These are phyloP conservation scores for Jacaranda copaia DNA, from an alignment of 257 asterid species.

Conservation along the genomic window DNA sequence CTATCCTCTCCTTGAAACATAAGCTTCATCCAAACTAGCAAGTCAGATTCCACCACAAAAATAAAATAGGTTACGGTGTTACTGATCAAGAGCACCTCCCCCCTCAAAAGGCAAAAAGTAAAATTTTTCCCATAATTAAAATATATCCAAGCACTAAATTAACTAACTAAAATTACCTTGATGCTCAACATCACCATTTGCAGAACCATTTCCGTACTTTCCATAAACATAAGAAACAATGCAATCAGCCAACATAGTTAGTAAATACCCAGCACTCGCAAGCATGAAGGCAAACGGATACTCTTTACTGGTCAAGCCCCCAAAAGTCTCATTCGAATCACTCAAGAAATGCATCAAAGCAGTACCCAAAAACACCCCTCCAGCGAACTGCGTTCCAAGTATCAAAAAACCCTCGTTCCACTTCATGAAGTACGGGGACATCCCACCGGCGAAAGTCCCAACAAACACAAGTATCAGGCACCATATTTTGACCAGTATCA, in stretches of 20 bases:
- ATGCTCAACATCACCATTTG: conserved; percentile 31
- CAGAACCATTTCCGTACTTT: conserved; percentile 37
- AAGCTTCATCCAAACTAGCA: conserved; percentile 32
- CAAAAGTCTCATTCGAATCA: conserved; percentile 82
- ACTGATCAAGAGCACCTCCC: not conserved
- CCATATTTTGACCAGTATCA: conserved; percentile 80
- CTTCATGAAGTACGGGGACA: conserved; percentile 82
- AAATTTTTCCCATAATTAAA: not conserved
- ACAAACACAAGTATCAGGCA: conserved; percentile 75
- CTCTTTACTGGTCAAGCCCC: conserved; percentile 60
- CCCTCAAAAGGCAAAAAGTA: not conserved
- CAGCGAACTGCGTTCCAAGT: conserved; percentile 89
- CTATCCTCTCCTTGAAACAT: conserved; percentile 30
- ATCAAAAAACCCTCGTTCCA: conserved; percentile 88
- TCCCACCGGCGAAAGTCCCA: conserved; percentile 80
- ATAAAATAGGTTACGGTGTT: not conserved
- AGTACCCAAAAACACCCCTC: conserved; percentile 89
- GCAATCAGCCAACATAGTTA: conserved; percentile 86
- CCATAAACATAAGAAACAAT: conserved; percentile 62
- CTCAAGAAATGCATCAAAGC: conserved; percentile 93
- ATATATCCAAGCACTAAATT: not conserved
- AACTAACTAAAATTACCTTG: no score
- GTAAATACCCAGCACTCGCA: conserved; percentile 77
- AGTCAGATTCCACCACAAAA: conserved; percentile 15
- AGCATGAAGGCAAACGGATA: conserved; percentile 94